Base-by-base conservation (phyloP, 371 early-diverging fungal species). In the Saksenaea vasiformis region DNA sequence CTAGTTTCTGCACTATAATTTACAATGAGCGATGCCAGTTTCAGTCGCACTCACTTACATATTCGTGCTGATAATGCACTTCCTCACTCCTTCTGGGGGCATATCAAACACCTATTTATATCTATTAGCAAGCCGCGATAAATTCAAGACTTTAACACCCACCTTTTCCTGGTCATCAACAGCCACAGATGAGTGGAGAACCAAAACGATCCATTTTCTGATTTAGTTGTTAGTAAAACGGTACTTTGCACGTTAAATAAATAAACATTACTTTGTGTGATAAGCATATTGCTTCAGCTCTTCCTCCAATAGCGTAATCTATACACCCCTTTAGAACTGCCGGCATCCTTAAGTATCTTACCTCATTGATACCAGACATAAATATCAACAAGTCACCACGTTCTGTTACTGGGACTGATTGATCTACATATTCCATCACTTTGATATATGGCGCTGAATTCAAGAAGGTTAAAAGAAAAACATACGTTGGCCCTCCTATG, bases 341-440 rank as follows among this genome's bases (percentile, higher is more conserved):
- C 34, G 9, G 11, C 43, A 10, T 27, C 39, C 15, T 2, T 13
- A 2, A 5, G 10, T 9, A 14, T 5, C 26, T 54, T 69, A 76
- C 76, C 66, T 91, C 91, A 62, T 88, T 84, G 56, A 88, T 85
- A 10, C 91, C 91, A 15, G 86, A 83, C 74, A 90, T 70, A 64
- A 91, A 91, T 2, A 90, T 80, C 13, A 91, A 74, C 28, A 91
- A 57, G 64, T 91, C 91, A 0, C 91, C 91, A 17, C 89, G 73
- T 64, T 89, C 89, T n/a, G 71, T 67, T 15, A 69, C 63, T 10
- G 87, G 87, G 3, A 87, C 67, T 19, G 76, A 70, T 43, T 86
- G 82, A 70, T 89, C 89, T 47, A 90, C 88, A 36, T 84, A 71
- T 37, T 87, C 85, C 64, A 90, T 54, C 1, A 90, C 85, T 61